phyloP scores from a whole-genome alignment of 768 basidiomycete species.

The Suillus placidus region DNA sequence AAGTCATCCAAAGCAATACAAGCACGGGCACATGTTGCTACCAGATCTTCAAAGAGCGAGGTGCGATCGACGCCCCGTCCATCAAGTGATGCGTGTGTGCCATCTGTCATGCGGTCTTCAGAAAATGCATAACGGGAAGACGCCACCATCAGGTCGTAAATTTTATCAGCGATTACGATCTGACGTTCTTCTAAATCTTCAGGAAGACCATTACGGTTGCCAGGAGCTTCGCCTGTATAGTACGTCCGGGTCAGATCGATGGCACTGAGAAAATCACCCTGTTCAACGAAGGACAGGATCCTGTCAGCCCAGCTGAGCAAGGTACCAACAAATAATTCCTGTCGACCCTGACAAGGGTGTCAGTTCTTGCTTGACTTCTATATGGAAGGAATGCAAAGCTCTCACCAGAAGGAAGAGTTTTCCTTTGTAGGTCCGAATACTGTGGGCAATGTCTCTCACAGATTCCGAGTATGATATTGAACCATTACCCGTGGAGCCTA shows the following conservation, averaged over 20 bases:
- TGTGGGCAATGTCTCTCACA: constrained; percentile 61
- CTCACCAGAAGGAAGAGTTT: constrained; percentile 90
- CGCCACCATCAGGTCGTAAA: constrained; percentile 83
- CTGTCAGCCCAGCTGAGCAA: constrained; percentile 95
- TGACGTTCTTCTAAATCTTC: constrained; percentile 59
- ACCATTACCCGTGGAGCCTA: constrained; percentile 48
- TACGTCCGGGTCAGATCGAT: constrained; percentile 86
- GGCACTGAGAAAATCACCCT: constrained; percentile 87
- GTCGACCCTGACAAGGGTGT: constrained; percentile 51
- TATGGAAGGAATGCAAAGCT: constrained; percentile 11
- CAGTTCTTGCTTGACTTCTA: background rate
- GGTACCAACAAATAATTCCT: constrained; percentile 77
- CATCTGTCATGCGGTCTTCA: constrained; percentile 91
- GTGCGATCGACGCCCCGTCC: constrained; percentile 93
- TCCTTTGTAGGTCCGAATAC: constrained; percentile 82
- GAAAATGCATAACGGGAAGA: constrained; percentile 92
- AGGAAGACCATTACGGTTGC: constrained; percentile 87
- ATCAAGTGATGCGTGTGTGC: constrained; percentile 78
- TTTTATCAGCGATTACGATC: constrained; percentile 69
- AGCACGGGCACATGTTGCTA: constrained; percentile 73
- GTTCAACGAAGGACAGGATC: constrained; percentile 78
- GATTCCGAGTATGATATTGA: constrained; percentile 51
- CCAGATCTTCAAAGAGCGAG: constrained; percentile 85
- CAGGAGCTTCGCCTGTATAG: constrained; percentile 77
- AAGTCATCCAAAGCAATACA: constrained; percentile 79